These are phyloP conservation scores for Plantago elongata DNA, from an alignment of 257 asterid genomes.

Conservation along the genomic window DNA sequence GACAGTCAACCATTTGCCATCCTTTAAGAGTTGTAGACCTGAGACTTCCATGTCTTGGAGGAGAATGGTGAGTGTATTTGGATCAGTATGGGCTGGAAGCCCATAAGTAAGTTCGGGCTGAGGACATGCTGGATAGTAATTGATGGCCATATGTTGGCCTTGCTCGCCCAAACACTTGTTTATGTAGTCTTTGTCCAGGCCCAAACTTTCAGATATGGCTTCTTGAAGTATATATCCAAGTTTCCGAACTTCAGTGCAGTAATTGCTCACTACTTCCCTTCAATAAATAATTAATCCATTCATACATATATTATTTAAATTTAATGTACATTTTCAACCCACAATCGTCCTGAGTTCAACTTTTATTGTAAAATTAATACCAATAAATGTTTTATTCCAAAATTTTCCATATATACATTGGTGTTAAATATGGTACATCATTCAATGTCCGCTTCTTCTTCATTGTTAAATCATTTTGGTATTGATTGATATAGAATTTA, in stretches of 20 bases:
- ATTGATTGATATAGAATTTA: too few species aligned
- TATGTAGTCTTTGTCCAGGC: constrained; percentile 51
- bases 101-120: constrained; percentile 60
- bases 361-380: too few species aligned
- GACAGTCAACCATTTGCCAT: constrained; percentile 45
- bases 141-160: constrained; percentile 58
- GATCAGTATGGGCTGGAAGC: constrained; percentile 58
- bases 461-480: too few species aligned
- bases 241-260: constrained; percentile 50
- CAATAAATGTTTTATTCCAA: too few species aligned
- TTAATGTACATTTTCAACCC: too few species aligned
- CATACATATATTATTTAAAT: too few species aligned
- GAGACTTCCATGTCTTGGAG: constrained; percentile 39
- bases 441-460: too few species aligned
- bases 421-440: too few species aligned
- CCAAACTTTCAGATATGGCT: constrained; percentile 72
- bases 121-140: constrained; percentile 52
- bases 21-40: constrained; percentile 50
- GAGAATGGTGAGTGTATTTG: constrained; percentile 52
- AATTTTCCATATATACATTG: too few species aligned
- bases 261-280: constrained; percentile 60
- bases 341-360: too few species aligned
- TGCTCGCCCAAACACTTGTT: constrained; percentile 34
- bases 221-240: constrained; percentile 65
- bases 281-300: neutral